Evolutionary conservation across 768 basidiomycete species (phyloP).

Genomic region (Amanita jacksonii): DNA sequence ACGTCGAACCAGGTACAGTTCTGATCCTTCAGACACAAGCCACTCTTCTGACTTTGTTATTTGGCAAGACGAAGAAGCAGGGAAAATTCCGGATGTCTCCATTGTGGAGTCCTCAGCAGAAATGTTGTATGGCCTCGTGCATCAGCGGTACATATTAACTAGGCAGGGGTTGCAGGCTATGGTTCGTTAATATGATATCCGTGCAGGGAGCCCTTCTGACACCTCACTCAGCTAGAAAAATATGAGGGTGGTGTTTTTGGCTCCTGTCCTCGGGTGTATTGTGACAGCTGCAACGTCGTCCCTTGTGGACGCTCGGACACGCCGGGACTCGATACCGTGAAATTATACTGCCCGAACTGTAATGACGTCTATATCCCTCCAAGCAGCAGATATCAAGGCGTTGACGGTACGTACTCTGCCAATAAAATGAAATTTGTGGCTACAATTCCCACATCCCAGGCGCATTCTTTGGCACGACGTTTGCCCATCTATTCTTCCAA

Average conservation of each 20-base stretch:
- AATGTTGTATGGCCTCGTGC: constrained; percentile 93
- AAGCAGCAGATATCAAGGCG: constrained; percentile 89
- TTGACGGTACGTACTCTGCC: constrained; percentile 63
- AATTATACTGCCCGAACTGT: constrained; percentile 96
- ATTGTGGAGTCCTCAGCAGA: constrained; percentile 98
- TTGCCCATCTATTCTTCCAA: constrained; percentile 96
- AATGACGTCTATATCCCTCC: constrained; percentile 95
- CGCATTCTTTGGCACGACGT: constrained; percentile 99
- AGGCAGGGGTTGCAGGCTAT: constrained; percentile 90
- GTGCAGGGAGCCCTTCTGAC: constrained; percentile 1
- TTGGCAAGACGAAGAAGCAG: constrained; percentile 74
- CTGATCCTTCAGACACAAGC: constrained; percentile 11
- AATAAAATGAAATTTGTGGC: neutral
- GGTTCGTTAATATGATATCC: constrained; percentile 28
- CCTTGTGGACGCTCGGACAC: constrained; percentile 95
- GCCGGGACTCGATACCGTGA: constrained; percentile 95
- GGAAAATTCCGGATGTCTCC: constrained; percentile 95
- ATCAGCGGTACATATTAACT: constrained; percentile 95
- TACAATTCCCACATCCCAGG: constrained; percentile 36
- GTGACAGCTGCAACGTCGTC: constrained; percentile 78
- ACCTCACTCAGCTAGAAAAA: constrained; percentile 70
- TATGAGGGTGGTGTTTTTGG: constrained; percentile 91
- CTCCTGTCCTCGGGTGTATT: constrained; percentile 92
- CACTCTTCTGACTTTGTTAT: constrained; percentile 1
- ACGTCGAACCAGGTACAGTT: constrained; percentile 91